Base-by-base conservation (phyloP, 495 filamentous ascomycete genomes). In the Peziza echinospora region DNA sequence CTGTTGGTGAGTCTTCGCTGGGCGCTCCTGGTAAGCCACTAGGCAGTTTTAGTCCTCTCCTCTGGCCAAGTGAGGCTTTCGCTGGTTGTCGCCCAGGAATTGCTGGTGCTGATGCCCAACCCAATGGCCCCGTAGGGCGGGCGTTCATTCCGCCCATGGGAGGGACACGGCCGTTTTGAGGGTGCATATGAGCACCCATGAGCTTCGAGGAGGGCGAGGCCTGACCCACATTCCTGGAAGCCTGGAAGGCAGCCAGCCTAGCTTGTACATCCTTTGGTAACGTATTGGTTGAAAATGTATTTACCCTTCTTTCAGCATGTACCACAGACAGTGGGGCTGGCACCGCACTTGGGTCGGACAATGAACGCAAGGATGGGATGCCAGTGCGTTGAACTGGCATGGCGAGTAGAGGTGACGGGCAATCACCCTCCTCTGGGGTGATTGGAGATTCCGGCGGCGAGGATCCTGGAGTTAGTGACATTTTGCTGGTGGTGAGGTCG, bases 261-360 rank as follows among this genome's bases (percentile, higher is more conserved):
- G 77, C 80, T 65, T 80, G 73, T 49, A 94, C 74, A 50, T 91
- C 84, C 60, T 79, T 75, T 34, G 82, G 79, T 19, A 89, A 63
- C 8, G 65, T 54, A 9, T 66, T 63, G n/a, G 67, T 62, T 22
- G 41, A 5, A 11, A 22, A 13, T 8, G n/a, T 43, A n/a, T 19
- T 21, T 30, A 76, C 73, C 53, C 76, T 69, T 47, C 84, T 75
- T 21, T 82, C 83, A 44, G 78, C 84, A 57, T 80, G 86, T 53
- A 93, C 59, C 28, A 77, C 72, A n/a, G 80, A 86, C 24, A 91
- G 61, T 45, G 80, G 82, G 44, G 77, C 84, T 17, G 86, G 87
- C 34, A 41, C 40, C 5, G 55, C 13, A 16, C 5, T 43, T 43
- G 41, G n/a, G 11, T 43, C 41, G n/a, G 41, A 43, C 41, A 43